Percentiles rank a stretch among this genome's conserved stretches.
These are phyloP conservation scores for Pseudocercospora macadamiae DNA, from an alignment of 2,329 filamentous ascomycete genomes.

Conservation along the genomic window DNA sequence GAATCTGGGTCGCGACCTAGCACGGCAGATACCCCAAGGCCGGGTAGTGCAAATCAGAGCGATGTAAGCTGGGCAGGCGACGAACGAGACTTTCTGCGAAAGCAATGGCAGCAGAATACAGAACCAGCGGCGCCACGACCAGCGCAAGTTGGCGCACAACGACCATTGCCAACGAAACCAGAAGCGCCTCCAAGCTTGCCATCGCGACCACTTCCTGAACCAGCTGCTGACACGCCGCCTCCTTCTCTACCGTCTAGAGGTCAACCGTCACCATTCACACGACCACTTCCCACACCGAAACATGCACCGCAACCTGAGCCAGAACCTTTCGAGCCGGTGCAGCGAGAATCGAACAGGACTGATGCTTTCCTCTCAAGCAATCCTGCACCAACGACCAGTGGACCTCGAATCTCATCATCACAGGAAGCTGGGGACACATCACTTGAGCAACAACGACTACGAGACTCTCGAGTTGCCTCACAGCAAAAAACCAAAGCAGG, in stretches of 20 bases:
- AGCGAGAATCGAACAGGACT: constrained; percentile 51
- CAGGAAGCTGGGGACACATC: constrained; percentile 52
- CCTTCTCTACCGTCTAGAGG: constrained; percentile 51
- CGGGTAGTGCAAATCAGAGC: constrained; percentile 49
- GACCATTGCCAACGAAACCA: constrained; percentile 35
- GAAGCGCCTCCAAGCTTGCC: constrained; percentile 19
- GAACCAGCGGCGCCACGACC: constrained; percentile 29
- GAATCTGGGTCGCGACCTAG: constrained; percentile 41
- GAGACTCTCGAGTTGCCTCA: constrained; percentile 61
- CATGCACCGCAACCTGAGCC: constrained; percentile 23
- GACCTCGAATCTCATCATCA: constrained; percentile 39
- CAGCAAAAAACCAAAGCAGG: constrained; percentile 65
- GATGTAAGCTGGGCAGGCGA: constrained; percentile 68
- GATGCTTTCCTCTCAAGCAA: constrained; percentile 62
- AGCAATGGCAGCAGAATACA: constrained; percentile 55
- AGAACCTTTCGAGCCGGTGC: constrained; percentile 27
- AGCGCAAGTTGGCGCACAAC: constrained; percentile 43
- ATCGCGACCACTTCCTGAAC: constrained; percentile 29
- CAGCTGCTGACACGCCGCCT: constrained; percentile 20
- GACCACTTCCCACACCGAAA: constrained; percentile 33
- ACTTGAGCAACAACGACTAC: constrained; percentile 59
- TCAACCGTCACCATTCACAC: constrained; percentile 44
- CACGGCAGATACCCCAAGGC: constrained; percentile 30
- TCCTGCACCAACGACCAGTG: constrained; percentile 53
- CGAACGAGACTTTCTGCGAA: constrained; percentile 66